phyloP scores from a whole-genome alignment of 2,329 filamentous ascomycete genomes.

The Fusarium penzigii region DNA sequence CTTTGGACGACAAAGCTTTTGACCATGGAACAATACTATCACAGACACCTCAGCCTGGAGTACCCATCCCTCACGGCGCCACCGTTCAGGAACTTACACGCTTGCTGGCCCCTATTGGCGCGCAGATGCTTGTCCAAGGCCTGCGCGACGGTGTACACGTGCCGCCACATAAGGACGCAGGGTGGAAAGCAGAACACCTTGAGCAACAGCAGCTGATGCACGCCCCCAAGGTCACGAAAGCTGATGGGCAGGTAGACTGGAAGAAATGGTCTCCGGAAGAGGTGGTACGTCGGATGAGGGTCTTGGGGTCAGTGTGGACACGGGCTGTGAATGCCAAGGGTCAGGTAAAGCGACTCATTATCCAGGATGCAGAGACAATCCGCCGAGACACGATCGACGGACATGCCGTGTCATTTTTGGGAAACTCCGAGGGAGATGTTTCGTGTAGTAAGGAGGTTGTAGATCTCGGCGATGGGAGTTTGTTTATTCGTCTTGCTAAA shows the following conservation, averaged over 20 bases:
- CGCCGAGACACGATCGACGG: neutral
- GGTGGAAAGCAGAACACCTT: constrained; percentile 26
- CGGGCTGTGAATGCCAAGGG: constrained; percentile 29
- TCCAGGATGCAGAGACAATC: constrained; percentile 35
- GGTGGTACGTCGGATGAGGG: constrained; percentile 56
- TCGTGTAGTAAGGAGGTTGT: constrained; percentile 6
- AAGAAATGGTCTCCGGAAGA: constrained; percentile 50
- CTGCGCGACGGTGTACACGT: constrained; percentile 66
- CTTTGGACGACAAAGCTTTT: constrained; percentile 73
- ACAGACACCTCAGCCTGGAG: constrained; percentile 63
- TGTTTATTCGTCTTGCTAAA: constrained; percentile 21
- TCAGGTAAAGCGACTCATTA: constrained; percentile 38
- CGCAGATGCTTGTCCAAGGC: constrained; percentile 67
- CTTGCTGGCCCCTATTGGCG: constrained; percentile 64
- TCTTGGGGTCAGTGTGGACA: constrained; percentile 70
- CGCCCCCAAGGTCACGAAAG: constrained; percentile 73
- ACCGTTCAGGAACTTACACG: constrained; percentile 44
- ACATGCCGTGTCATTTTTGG: constrained; percentile 19
- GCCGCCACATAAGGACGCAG: constrained; percentile 52
- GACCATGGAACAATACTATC: constrained; percentile 77
- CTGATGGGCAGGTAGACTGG: constrained; percentile 66
- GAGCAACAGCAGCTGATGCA: constrained; percentile 37
- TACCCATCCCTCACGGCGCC: constrained; percentile 48
- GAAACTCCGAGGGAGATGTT: constrained; percentile 3
- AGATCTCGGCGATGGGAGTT: constrained; percentile 21